Evolutionary conservation across 2,329 filamentous ascomycete genomes (phyloP), one percentile per base, ranked within the genome.

Genomic region (Paecilomyces niveus): DNA sequence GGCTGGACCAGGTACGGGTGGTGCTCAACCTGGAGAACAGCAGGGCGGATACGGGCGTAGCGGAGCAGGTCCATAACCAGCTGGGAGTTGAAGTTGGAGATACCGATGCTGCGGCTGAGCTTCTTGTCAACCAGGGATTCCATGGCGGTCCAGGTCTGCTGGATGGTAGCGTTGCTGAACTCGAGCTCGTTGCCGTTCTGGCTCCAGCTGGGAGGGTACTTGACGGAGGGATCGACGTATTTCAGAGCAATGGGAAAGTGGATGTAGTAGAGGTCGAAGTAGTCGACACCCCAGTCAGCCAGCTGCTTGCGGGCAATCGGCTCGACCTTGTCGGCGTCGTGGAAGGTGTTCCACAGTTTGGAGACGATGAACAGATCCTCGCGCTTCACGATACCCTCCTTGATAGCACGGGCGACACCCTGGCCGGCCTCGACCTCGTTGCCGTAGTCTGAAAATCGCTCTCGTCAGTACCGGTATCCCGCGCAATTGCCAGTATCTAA

Each of bases 261-360:
- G 68, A 95, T 86, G 68, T 93, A 81, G 84, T 87, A 96, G 64
- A 95, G 85, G 74, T 96, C 91, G 74, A 96, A 92, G 81, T 95
- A 95, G 69, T 92, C 90, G 61, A 95, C 74, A 62, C 88, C 87
- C 86, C 89, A 93, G 80, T 93, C 89, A 65, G 85, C 83, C 62
- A 92, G 85, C 78, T 92, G 89, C 71, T 87, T 87, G 74, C 85
- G 85, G 75, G 81, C 83, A 71, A 94, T 91, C 59, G 86, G 86
- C 76, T 88, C 85, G 62, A 93, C 89, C 67, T 83, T 83, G 66
- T 93, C 87, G 67, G 81, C 82, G 69, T 93, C 88, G 81, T 96
- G 90, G 84, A 92, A 96, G 65, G 87, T 87, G 80, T 93, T 92
- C 91, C 92, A 96, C 59, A 96, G 87, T 82, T 96, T 96, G 76